A percentile compares a stretch with the other conserved stretches of the same genome.
phyloP scores from a whole-genome alignment of 257 asterid species.

The Echites panduratus region DNA sequence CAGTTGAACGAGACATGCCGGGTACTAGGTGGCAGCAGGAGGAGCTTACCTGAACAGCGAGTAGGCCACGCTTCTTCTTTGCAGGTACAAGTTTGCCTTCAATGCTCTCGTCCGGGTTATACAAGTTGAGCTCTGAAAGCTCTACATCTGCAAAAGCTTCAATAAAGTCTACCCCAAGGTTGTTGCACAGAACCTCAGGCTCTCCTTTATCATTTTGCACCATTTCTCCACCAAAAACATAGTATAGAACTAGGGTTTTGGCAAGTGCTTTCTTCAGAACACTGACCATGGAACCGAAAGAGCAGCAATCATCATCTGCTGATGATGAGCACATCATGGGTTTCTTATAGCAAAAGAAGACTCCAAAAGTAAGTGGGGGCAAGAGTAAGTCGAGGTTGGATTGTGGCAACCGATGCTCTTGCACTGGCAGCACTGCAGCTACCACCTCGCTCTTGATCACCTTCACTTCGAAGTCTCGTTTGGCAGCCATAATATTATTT shows the following conservation, averaged over 20 bases:
- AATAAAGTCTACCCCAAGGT: slow-evolving; percentile 47
- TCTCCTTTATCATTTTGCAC: slow-evolving; percentile 41
- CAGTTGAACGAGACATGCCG: neutral
- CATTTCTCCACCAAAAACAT: slow-evolving; percentile 42
- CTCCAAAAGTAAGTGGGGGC: slow-evolving; percentile 47
- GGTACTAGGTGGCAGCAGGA: too few species aligned
- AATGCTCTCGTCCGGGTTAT: slow-evolving; percentile 44
- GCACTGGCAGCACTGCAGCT: slow-evolving; percentile 42
- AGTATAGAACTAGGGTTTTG: slow-evolving; percentile 36
- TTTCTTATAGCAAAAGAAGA: slow-evolving; percentile 46
- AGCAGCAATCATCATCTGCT: neutral
- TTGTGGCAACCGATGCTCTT: slow-evolving; percentile 49
- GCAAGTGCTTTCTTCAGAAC: slow-evolving; percentile 46
- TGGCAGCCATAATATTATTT: neutral
- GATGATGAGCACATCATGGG: neutral
- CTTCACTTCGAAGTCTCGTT: slow-evolving; percentile 29
- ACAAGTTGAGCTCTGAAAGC: slow-evolving; percentile 34
- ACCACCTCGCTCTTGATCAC: slow-evolving; percentile 39
- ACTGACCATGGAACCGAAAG: slow-evolving; percentile 21
- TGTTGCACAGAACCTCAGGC: slow-evolving; percentile 53
- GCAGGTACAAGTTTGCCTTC: slow-evolving; percentile 54
- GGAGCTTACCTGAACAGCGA: slow-evolving; percentile 67
- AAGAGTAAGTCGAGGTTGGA: slow-evolving; percentile 69
- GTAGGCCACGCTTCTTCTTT: slow-evolving; percentile 38
- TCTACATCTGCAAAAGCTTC: slow-evolving; percentile 48